Conservation (phyloP, 257 asterid species). For the Capsicum baccatum region DNA sequence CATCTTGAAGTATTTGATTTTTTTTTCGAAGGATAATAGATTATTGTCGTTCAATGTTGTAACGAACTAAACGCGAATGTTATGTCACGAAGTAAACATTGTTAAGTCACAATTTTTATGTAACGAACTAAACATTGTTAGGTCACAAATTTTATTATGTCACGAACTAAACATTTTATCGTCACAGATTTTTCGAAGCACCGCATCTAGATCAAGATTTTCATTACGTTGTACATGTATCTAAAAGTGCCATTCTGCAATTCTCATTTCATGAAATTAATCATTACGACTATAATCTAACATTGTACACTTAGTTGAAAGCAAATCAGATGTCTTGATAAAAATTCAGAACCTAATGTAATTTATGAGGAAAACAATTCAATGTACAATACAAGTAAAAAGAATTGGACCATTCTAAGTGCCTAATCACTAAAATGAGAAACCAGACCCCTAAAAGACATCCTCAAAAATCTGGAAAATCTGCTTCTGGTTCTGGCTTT, state of each 20-base stretch:
- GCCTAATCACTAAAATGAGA: conserved; percentile 4
- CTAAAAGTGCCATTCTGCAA: neutral
- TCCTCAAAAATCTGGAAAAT: conserved; percentile 33
- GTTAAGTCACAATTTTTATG: too few species aligned
- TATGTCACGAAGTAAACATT: too few species aligned
- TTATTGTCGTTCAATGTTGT: too few species aligned
- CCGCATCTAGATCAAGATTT: neutral
- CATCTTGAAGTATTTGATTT: too few species aligned
- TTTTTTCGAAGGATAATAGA: too few species aligned
- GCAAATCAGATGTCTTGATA: neutral
- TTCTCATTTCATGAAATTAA: neutral
- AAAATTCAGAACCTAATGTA: conserved; percentile 5
- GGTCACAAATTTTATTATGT: neutral
- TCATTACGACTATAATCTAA: neutral
- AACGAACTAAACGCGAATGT: too few species aligned
- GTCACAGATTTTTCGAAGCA: neutral
- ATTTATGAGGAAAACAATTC: neutral
- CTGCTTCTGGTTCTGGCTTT: neutral
- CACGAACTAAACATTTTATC: too few species aligned
- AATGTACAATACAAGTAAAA: neutral
- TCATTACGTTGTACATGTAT: neutral
- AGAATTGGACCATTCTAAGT: neutral
- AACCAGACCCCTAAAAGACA: conserved; percentile 32
- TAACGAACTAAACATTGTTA: too few species aligned
- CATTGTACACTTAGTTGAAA: neutral